phyloP scores from a whole-genome alignment of 2,329 filamentous ascomycete genomes.

The Trichoderma sp. region DNA sequence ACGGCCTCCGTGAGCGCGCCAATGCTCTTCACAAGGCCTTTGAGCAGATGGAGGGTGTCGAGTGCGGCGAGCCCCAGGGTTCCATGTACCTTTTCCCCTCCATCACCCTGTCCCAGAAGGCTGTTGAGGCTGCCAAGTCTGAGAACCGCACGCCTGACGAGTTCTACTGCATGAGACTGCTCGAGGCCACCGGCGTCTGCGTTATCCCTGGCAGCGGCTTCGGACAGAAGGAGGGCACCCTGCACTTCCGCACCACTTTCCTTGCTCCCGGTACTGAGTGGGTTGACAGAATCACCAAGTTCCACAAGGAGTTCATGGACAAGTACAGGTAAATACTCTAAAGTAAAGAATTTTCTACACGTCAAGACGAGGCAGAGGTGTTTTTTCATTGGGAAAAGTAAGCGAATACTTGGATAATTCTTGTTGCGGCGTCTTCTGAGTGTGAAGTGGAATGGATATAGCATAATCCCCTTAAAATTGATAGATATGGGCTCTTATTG shows the following conservation, averaged over 20 bases:
- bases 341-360: neutral
- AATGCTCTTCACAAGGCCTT: conserved; percentile 88
- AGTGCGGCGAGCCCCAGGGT: conserved; percentile 86
- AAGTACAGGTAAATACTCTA: conserved; percentile 60
- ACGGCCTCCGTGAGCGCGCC: conserved; percentile 77
- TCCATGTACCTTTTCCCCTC: conserved; percentile 99
- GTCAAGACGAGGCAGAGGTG: neutral
- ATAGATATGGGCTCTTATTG: neutral
- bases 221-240: conserved; percentile 85
- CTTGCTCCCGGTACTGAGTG: conserved; percentile 94
- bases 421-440: neutral
- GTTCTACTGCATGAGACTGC: conserved; percentile 88
- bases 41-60: conserved; percentile 90
- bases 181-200: conserved; percentile 93
- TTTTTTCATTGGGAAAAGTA: conserved; percentile 1
- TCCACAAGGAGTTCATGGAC: conserved; percentile 88
- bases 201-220: conserved; percentile 92
- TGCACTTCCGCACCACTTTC: conserved; percentile 97
- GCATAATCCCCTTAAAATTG: neutral
- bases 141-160: conserved; percentile 81
- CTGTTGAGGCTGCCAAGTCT: conserved; percentile 70
- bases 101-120: conserved; percentile 77
- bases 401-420: conserved; percentile 11
- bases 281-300: conserved; percentile 83
- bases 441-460: neutral